Percentiles rank a stretch among this genome's conserved stretches.
Evolutionary conservation across 768 basidiomycete species (phyloP).

Genomic region (Tricholoma sp.): DNA sequence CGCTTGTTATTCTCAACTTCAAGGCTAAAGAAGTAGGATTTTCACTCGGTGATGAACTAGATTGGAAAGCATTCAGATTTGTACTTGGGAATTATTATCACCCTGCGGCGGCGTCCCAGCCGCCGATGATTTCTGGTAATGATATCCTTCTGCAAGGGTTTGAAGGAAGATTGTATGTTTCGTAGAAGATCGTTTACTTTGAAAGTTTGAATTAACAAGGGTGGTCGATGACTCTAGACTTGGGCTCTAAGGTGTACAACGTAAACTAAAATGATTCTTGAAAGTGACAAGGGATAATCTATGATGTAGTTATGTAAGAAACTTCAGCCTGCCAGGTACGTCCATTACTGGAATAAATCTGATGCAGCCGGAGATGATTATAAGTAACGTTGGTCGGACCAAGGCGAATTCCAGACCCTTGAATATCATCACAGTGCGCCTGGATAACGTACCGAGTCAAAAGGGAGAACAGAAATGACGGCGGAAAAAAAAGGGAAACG

Average conservation of each 20-base stretch:
- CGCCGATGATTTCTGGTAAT: not conserved
- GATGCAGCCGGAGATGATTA: constrained; percentile 12
- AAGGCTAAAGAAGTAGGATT: constrained; percentile 21
- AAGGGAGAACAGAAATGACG: not conserved
- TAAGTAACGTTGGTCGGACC: constrained; percentile 6
- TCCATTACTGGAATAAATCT: constrained; percentile 7
- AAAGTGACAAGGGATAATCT: not conserved
- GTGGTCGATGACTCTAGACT: too few species aligned
- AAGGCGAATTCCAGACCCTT: constrained; percentile 4
- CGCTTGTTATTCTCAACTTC: constrained; percentile 49
- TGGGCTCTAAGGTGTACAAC: too few species aligned
- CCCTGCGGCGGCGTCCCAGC: not conserved
- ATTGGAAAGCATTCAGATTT: constrained; percentile 13
- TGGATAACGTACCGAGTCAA: not conserved
- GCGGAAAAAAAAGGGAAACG: not conserved
- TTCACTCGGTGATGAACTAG: constrained; percentile 7
- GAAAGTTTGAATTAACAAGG: too few species aligned
- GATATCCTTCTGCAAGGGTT: constrained; percentile 20
- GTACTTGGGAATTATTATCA: constrained; percentile 27
- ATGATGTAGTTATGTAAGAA: constrained; percentile 4
- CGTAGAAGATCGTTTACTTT: not conserved
- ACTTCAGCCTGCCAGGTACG: constrained; percentile 11
- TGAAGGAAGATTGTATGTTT: constrained; percentile 31
- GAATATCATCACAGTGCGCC: constrained; percentile 6
- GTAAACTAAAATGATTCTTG: not conserved